phyloP scores from a whole-genome alignment of 352 stramenopile genomes.

The Phytopythium mirpurense region DNA sequence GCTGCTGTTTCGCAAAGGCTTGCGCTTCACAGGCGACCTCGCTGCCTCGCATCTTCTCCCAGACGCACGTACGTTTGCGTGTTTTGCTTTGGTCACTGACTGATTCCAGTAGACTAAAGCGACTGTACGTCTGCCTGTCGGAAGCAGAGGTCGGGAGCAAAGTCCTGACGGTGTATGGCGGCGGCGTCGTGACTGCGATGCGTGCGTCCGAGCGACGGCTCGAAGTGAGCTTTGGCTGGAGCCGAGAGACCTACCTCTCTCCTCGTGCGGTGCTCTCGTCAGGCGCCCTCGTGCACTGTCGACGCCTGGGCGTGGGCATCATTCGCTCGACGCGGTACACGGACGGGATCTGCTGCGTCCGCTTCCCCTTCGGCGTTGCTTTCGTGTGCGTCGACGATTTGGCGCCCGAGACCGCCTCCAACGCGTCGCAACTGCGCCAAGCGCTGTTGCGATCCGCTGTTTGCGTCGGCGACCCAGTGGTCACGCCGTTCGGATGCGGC shows the following conservation, averaged over 20 bases:
- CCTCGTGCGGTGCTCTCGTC: conserved; percentile 39
- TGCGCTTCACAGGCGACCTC: conserved; percentile 37
- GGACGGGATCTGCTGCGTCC: conserved; percentile 48
- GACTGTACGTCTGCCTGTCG: not conserved
- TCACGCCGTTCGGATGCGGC: conserved; percentile 65
- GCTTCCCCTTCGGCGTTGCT: conserved; percentile 59
- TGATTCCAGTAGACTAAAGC: not conserved
- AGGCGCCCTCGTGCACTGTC: conserved; percentile 45
- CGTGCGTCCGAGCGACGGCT: conserved; percentile 44
- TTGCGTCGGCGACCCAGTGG: conserved; percentile 48
- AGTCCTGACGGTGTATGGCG: conserved; percentile 54
- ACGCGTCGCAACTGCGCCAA: conserved; percentile 15
- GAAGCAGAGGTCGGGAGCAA: conserved; percentile 60
- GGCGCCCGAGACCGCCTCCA: conserved; percentile 31
- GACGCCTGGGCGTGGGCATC: conserved; percentile 50
- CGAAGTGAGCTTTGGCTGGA: conserved; percentile 74
- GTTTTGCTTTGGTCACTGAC: not conserved
- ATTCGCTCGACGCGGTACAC: conserved; percentile 59
- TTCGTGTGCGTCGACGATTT: conserved; percentile 54
- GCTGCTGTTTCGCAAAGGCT: conserved; percentile 48
- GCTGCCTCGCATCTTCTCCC: conserved; percentile 20
- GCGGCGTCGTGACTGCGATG: conserved; percentile 59
- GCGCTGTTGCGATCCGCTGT: conserved; percentile 22
- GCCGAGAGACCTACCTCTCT: conserved; percentile 43
- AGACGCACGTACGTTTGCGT: conserved; percentile 31